These are phyloP conservation scores for Chrysanthemum seticuspe DNA, from an alignment of 129 eudicot genomes.

Conservation along the genomic window DNA sequence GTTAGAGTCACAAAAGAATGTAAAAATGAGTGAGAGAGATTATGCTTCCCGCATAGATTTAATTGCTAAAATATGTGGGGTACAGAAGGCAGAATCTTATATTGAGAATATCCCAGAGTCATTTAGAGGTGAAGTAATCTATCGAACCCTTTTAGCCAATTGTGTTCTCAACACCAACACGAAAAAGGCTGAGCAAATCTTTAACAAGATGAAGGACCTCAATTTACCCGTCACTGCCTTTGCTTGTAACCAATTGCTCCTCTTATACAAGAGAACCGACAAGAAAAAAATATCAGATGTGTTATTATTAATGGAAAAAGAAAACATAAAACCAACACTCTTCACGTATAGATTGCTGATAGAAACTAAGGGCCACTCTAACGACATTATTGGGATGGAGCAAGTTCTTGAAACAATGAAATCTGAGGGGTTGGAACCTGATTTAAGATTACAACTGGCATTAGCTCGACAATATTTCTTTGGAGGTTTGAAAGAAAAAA, in stretches of 20 bases:
- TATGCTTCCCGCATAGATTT: conserved; percentile 80
- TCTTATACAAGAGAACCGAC: conserved; percentile 70
- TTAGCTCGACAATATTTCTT: conserved; percentile 57
- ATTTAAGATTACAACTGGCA: conserved; percentile 17
- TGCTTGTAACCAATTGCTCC: conserved; percentile 71
- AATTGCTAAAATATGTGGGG: conserved; percentile 71
- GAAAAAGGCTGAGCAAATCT: conserved; percentile 60
- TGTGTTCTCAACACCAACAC: conserved; percentile 39
- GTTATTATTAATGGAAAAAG: conserved; percentile 72
- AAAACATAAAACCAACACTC: conserved; percentile 57
- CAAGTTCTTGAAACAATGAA: conserved; percentile 80
- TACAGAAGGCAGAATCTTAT: conserved; percentile 69
- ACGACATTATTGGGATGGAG: conserved; percentile 80
- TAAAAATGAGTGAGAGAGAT: conserved; percentile 52
- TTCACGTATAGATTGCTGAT: conserved; percentile 65
- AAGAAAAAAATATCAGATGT: conserved; percentile 82
- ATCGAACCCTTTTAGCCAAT: conserved; percentile 72
- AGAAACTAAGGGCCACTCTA: conserved; percentile 68
- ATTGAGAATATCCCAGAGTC: conserved; percentile 56
- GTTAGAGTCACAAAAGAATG: conserved; percentile 42
- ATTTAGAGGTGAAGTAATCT: conserved; percentile 53
- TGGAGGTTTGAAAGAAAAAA: conserved; percentile 64
- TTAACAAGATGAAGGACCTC: conserved; percentile 72
- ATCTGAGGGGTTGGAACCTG: conserved; percentile 62
- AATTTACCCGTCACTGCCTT: conserved; percentile 47